Evolutionary conservation across 305 asterid genomes (phyloP).

Genomic region (Rubia tinctorum): DNA sequence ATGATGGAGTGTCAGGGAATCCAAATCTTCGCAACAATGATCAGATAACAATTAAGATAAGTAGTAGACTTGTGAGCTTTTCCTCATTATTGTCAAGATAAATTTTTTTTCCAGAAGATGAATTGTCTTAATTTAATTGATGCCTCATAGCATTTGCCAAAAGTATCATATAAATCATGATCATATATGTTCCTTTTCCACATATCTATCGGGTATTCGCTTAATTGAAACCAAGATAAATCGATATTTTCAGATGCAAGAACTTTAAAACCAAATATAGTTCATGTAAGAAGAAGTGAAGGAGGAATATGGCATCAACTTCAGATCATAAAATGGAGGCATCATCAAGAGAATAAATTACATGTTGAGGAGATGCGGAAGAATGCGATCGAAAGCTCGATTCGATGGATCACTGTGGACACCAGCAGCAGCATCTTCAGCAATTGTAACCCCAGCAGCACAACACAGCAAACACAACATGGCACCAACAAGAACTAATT

Average conservation of each 20-base stretch:
- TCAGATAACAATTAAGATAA: background rate
- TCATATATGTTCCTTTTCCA: background rate
- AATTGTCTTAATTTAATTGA: background rate
- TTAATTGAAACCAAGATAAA: background rate
- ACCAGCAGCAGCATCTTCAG: slow-evolving; percentile 29
- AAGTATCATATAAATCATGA: background rate
- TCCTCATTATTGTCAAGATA: background rate
- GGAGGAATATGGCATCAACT: background rate
- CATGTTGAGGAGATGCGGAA: slow-evolving; percentile 74
- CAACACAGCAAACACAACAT: slow-evolving; percentile 7
- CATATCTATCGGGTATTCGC: background rate
- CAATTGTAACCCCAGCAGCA: slow-evolving; percentile 10
- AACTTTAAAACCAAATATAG: background rate
- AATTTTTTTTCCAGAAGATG: background rate
- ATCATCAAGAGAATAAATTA: slow-evolving; percentile 20
- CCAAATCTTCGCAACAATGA: background rate
- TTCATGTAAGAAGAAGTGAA: background rate
- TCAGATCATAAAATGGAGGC: background rate
- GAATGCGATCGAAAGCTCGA: slow-evolving; percentile 33
- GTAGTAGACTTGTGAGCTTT: background rate
- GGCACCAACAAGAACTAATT: slow-evolving; percentile 11
- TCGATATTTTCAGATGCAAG: background rate
- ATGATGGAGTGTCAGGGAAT: background rate
- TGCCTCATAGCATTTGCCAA: background rate
- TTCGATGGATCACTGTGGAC: slow-evolving; percentile 35